Evolutionary conservation across 1,139 yeast species (phyloP).

Genomic region (Kodamaea arcana): DNA sequence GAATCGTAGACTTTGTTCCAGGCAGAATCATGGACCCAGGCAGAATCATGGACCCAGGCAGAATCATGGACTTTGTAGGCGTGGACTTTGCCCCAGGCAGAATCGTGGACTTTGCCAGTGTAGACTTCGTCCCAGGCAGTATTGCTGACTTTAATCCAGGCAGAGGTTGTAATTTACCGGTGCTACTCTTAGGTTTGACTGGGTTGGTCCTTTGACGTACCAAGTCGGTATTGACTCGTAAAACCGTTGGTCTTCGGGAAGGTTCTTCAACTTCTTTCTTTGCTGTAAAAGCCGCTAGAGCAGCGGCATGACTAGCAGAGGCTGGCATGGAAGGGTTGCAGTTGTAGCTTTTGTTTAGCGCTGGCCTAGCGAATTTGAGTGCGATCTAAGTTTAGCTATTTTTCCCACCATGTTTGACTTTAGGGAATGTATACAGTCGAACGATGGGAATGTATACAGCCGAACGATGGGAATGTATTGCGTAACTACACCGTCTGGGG

Average conservation of each 20-base stretch:
- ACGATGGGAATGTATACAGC: too few relatives aligned
- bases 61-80: conserved; percentile 1
- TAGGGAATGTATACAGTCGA: too few relatives aligned
- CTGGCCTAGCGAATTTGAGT: too few relatives aligned
- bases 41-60: conserved; percentile 3
- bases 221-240: background rate
- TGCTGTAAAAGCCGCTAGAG: conserved; percentile 19
- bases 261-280: conserved; percentile 2
- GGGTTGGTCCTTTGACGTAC: background rate
- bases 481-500: too few relatives aligned
- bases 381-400: too few relatives aligned
- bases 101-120: background rate
- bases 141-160: too few relatives aligned
- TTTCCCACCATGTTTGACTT: too few relatives aligned
- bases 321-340: conserved; percentile 1
- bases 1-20: background rate
- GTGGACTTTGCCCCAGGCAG: conserved; percentile 1
- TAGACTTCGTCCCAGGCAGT: too few relatives aligned
- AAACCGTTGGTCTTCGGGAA: background rate
- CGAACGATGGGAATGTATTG: too few relatives aligned
- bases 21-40: conserved; percentile 3
- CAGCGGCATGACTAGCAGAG: conserved; percentile 20
- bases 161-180: too few relatives aligned
- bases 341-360: too few relatives aligned
- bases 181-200: too few relatives aligned